These are phyloP conservation scores for Calycina marina DNA, from an alignment of 2,329 filamentous ascomycete genomes.

Conservation along the genomic window DNA sequence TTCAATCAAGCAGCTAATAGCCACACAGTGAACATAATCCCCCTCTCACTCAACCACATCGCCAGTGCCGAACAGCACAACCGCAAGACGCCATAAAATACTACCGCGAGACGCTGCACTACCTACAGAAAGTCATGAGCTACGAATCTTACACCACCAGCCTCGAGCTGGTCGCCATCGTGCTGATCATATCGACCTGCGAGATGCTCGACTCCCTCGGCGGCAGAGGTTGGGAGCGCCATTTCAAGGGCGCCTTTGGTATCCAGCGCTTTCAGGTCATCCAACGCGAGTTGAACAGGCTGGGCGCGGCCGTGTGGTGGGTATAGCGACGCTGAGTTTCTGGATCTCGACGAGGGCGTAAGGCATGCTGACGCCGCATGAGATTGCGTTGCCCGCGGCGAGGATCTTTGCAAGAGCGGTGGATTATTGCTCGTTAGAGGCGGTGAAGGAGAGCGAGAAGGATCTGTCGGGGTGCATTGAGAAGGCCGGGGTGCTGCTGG, in stretches of 20 bases:
- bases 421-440: slow-evolving; percentile 41
- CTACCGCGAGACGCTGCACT: slow-evolving; percentile 48
- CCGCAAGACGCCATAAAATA: slow-evolving; percentile 32
- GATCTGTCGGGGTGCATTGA: slow-evolving; percentile 29
- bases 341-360: slow-evolving; percentile 39
- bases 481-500: slow-evolving; percentile 30
- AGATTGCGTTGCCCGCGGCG: slow-evolving; percentile 36
- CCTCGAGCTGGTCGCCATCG: slow-evolving; percentile 42
- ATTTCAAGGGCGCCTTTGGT: slow-evolving; percentile 51
- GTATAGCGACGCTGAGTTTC: slow-evolving; percentile 44
- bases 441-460: slow-evolving; percentile 24
- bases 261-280: slow-evolving; percentile 48
- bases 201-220: slow-evolving; percentile 47
- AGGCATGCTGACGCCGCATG: slow-evolving; percentile 33
- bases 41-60: too few species aligned
- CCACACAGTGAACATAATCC: too few species aligned
- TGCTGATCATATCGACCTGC: slow-evolving; percentile 45
- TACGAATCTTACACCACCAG: slow-evolving; percentile 42
- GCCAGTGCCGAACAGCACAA: slow-evolving; percentile 17
- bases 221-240: slow-evolving; percentile 44
- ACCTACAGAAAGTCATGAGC: slow-evolving; percentile 42
- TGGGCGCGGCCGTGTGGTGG: slow-evolving; percentile 49
- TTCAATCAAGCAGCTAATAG: too few species aligned
- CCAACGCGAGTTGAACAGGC: slow-evolving; percentile 40
- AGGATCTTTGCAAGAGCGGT: slow-evolving; percentile 42